These are phyloP conservation scores for Sarcomyxa edulis DNA, from an alignment of 768 basidiomycete species.

Conservation along the genomic window DNA sequence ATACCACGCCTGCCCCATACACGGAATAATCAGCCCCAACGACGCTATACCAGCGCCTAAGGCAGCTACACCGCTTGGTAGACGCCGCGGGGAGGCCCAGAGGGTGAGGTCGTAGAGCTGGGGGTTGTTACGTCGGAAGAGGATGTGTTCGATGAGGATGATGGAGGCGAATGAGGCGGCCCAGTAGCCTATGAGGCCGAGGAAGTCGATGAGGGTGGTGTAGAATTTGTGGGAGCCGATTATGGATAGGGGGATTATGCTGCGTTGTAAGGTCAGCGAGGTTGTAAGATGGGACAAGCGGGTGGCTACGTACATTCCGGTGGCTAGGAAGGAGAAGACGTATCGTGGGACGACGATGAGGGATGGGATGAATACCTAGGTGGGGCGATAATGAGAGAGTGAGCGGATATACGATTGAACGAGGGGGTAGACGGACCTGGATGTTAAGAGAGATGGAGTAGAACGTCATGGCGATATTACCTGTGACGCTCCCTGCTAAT, in stretches of 20 bases:
- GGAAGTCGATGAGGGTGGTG: conserved; percentile 54
- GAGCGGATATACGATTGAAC: too few species aligned
- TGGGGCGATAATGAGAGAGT: too few species aligned
- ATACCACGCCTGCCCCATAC: conserved; percentile 71
- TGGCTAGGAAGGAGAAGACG: conserved; percentile 59
- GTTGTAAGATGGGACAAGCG: too few species aligned
- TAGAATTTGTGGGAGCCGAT: conserved; percentile 71
- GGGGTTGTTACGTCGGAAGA: conserved; percentile 51
- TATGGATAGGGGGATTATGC: conserved; percentile 64
- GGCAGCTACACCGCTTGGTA: conserved; percentile 65
- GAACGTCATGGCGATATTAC: conserved; percentile 8
- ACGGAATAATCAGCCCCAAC: conserved; percentile 55
- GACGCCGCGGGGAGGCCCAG: conserved; percentile 48
- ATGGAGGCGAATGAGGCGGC: conserved; percentile 54
- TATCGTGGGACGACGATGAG: conserved; percentile 61
- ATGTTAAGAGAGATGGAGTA: conserved; percentile 7
- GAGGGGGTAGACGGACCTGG: conserved; percentile 4
- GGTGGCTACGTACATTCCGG: conserved; percentile 52
- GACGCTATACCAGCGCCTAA: conserved; percentile 43
- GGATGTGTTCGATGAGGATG: conserved; percentile 59
- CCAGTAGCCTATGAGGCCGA: conserved; percentile 56
- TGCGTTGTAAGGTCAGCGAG: too few species aligned
- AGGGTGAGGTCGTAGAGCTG: conserved; percentile 39
- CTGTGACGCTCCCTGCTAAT: conserved; percentile 57
- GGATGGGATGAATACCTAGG: too few species aligned